Percentiles rank a stretch among this genome's conserved stretches.
Evolutionary conservation across 345 rosid genomes (phyloP).

Genomic region (Arabidopsis arenosa): DNA sequence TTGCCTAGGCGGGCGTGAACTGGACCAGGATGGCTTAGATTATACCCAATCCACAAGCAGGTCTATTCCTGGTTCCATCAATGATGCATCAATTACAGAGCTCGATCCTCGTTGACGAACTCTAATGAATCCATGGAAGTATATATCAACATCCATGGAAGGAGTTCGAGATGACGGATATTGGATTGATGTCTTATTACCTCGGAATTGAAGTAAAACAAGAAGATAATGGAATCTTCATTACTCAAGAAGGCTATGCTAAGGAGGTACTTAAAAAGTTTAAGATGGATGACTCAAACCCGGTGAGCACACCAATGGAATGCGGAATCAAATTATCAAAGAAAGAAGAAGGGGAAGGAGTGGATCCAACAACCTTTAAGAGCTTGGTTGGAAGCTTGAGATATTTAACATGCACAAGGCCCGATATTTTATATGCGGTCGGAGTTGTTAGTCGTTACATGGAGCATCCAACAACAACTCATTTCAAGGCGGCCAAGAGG

Average conservation of each 20-base stretch:
- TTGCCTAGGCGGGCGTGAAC: too few relatives aligned
- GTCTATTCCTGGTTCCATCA: background rate
- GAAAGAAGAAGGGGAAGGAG: background rate
- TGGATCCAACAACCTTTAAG: conserved; percentile 5
- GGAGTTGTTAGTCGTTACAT: background rate
- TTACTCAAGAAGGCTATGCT: background rate
- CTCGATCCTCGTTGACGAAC: conserved; percentile 5
- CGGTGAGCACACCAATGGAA: background rate
- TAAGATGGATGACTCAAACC: background rate
- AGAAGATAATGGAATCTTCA: background rate
- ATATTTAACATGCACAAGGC: background rate
- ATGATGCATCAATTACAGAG: conserved; percentile 28
- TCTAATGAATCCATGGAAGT: background rate
- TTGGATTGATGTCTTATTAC: conserved; percentile 4
- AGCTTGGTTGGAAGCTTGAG: conserved; percentile 1
- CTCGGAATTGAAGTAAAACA: conserved; percentile 12
- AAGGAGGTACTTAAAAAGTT: background rate
- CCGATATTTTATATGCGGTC: background rate
- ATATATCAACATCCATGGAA: background rate
- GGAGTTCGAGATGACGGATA: background rate
- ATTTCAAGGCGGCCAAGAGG: too few relatives aligned
- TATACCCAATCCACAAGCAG: background rate
- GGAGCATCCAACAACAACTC: background rate
- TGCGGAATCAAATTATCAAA: background rate
- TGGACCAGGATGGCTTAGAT: too few relatives aligned